Evolutionary conservation across 2,329 filamentous ascomycete genomes (phyloP), one percentile per base, ranked within the genome.

Genomic region (Ambrosiella xylebori): DNA sequence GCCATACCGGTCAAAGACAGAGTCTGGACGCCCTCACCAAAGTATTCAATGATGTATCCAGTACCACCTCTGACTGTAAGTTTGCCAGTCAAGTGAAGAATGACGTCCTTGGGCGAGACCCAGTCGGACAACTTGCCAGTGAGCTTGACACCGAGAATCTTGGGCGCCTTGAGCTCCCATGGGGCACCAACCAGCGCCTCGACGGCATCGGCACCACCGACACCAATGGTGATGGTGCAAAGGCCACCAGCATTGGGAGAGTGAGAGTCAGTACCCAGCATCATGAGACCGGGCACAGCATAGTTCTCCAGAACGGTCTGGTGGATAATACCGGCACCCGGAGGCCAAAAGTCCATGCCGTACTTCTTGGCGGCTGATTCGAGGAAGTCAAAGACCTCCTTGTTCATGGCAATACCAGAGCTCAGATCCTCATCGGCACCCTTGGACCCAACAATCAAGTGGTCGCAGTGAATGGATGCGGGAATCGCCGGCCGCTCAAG

Each of bases 271-370:
- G 93, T 98, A 58, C 93, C 93, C 45, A 98, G 79, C 89, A 98
- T 97, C 90, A 98, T 96, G 65, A 97, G 73, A 54, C 93, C 93
- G 17, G 93, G 93, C n/a, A 91, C 82, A 39, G 90, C 87, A 68
- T 98, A 98, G 73, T 98, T 97, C 75, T 98, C 93, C 65, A 98
- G 73, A 19, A 98, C 93, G 56, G 88, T 95, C 78, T 98, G 93
- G 73, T 98, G 93, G 64, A 98, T 95, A 64, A 95, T 95, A 62
- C 89, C 90, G 7, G 90, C 89, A 61, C 90, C 90, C 0, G 89
- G 89, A 1, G 88, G 88, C 90, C 89, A 95, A 68, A 95, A 95
- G 69, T 95, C 89, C 68, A 95, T 93, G 50, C 90, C 90, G 66
- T 93, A 95, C 70, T 85, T 89, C 74, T 85, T 88, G 13, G 84